These are phyloP conservation scores for Fusarium austroafricanum DNA, from an alignment of 2,329 filamentous ascomycete species.

Conservation along the genomic window DNA sequence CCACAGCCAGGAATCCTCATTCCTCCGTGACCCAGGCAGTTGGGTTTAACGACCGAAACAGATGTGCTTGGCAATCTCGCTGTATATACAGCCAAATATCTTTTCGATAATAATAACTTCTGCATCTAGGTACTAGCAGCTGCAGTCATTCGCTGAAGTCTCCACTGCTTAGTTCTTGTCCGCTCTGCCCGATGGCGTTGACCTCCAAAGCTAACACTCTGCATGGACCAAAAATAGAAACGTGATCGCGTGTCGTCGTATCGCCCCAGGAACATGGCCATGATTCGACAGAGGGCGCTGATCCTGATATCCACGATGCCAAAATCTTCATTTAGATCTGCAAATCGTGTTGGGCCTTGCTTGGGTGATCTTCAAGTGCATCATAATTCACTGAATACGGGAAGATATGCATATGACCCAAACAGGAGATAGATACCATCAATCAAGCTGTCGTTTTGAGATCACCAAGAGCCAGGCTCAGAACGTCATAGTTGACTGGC, in stretches of 20 bases:
- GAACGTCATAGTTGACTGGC: too few relatives aligned
- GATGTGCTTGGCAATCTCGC: not conserved
- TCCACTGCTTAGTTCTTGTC: not conserved
- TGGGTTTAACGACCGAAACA: not conserved
- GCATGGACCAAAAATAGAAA: constrained; percentile 42
- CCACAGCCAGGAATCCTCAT: not conserved
- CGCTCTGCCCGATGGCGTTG: constrained; percentile 7
- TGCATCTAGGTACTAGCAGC: not conserved
- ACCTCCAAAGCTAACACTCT: constrained; percentile 9
- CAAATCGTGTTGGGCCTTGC: constrained; percentile 1
- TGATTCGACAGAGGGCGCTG: constrained; percentile 22
- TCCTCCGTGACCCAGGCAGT: not conserved
- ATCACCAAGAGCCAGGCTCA: not conserved
- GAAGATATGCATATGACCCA: not conserved
- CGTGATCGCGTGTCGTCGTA: constrained; percentile 40
- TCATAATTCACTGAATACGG: not conserved
- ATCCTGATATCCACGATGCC: constrained; percentile 19
- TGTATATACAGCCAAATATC: not conserved
- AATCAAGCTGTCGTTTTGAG: not conserved
- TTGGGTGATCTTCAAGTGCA: not conserved
- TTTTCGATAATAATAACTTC: not conserved
- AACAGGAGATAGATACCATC: not conserved
- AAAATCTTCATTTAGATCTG: not conserved
- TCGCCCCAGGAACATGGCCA: constrained; percentile 32
- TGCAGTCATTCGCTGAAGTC: not conserved